Percentiles rank a stretch among this genome's conserved stretches.
These are phyloP conservation scores for Jaenimonas drosophilae DNA, from an alignment of 208 protist genomes.

Conservation along the genomic window DNA sequence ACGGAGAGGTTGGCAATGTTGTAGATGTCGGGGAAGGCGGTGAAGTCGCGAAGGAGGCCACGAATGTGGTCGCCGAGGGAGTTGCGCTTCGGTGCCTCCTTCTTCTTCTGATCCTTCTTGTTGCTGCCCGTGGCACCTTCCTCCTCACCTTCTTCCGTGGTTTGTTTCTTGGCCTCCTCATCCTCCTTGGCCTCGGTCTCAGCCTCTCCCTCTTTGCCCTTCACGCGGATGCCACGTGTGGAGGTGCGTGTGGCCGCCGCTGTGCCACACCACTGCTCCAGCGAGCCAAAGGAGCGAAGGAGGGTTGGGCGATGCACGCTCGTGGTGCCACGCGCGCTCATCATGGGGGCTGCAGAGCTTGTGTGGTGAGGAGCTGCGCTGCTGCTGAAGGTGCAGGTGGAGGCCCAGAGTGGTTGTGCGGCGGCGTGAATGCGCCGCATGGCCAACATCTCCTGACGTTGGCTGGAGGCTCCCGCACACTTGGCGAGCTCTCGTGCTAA, in stretches of 20 bases:
- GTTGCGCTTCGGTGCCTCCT: constrained; percentile 9
- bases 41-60: constrained; percentile 60
- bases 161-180: constrained; percentile 2
- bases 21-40: constrained; percentile 82
- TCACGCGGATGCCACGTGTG: constrained; percentile 1
- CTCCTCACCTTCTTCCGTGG: constrained; percentile 3
- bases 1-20: constrained; percentile 84
- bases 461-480: too few relatives aligned
- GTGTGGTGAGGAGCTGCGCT: too few relatives aligned
- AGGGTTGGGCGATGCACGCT: not conserved
- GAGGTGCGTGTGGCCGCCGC: constrained; percentile 1
- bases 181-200: constrained; percentile 7
- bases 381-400: too few relatives aligned
- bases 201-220: too few relatives aligned
- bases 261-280: not conserved
- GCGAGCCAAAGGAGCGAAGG: not conserved
- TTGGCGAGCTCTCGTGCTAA: too few relatives aligned
- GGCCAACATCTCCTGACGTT: too few relatives aligned
- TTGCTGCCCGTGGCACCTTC: constrained; percentile 8
- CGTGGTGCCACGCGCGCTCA: too few relatives aligned
- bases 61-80: constrained; percentile 48
- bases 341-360: too few relatives aligned
- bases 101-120: constrained; percentile 14
- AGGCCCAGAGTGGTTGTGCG: too few relatives aligned
- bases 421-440: too few relatives aligned